A percentile compares a stretch with the other conserved stretches of the same genome.
These are phyloP conservation scores for Diaporthe citrichinensis DNA, from an alignment of 2,329 filamentous ascomycete species.

Conservation along the genomic window DNA sequence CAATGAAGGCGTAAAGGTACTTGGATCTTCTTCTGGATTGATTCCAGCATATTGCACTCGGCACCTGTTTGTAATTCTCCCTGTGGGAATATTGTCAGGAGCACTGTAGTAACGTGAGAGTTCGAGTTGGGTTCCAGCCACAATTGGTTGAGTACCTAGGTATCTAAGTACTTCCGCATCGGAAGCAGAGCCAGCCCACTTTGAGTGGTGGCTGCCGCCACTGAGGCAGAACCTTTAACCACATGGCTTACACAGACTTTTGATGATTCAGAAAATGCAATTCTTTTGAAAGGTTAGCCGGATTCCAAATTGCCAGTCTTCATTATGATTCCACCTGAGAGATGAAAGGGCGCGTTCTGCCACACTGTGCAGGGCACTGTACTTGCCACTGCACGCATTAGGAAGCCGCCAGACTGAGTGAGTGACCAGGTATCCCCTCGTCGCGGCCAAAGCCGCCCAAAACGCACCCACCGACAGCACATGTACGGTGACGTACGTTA, in stretches of 20 bases:
- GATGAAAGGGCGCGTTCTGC: not conserved
- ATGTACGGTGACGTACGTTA: conserved; percentile 11
- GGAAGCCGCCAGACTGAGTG: not conserved
- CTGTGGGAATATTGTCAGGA: too few species aligned
- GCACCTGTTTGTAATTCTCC: not conserved
- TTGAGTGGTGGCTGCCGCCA: not conserved
- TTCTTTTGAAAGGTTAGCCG: too few species aligned
- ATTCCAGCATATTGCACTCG: not conserved
- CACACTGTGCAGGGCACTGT: conserved; percentile 31
- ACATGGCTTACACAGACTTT: not conserved
- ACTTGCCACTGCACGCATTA: not conserved
- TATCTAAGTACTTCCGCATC: not conserved
- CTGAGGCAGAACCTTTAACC: not conserved
- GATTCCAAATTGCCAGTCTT: not conserved
- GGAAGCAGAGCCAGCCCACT: not conserved
- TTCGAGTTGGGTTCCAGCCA: not conserved
- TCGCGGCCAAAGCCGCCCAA: conserved; percentile 2
- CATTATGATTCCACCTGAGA: not conserved
- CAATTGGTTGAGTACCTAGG: not conserved
- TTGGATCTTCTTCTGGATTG: not conserved
- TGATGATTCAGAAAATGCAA: too few species aligned
- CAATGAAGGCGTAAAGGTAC: not conserved
- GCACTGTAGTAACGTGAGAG: not conserved
- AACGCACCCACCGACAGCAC: not conserved
- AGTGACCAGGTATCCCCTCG: conserved; percentile 16